Base-by-base conservation (phyloP, 2,329 filamentous ascomycete genomes). In the Calonectria naviculata region DNA sequence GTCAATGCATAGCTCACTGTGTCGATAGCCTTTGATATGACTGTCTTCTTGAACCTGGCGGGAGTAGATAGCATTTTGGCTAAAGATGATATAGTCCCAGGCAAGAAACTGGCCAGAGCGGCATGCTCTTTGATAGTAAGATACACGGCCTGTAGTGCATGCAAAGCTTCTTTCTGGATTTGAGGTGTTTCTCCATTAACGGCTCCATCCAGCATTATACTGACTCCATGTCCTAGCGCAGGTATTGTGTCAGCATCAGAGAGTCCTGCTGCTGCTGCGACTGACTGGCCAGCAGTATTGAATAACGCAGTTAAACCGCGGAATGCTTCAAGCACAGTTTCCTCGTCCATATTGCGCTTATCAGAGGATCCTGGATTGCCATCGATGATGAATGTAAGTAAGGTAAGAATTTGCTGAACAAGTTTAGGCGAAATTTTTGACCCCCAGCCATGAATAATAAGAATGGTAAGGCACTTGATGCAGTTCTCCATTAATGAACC, bases 41-140 rank as follows among this genome's bases (percentile, higher is more conserved):
- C 89, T 46, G 88, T 81, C 1, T 81, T 82, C 75, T 88, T 90
- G 52, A 86, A 84, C 13, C 89, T 87, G 46, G 89, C 90, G 0
- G 92, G 93, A 0, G 91, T 91, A 5, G 93, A 92, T 62, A 97
- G 84, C 0, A 95, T 85, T 78, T 93, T 95, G 2, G 93, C 92
- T 28, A 99, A 85, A 1, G 92, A 91, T 4, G 97, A 98, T 0
- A 98, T 90, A 0, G 94, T 94, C 12, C 95, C 95, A 0, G 97
- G 97, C 47, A 98, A 87, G 78, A 99, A 97, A 72, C 90, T 95
- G 12, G 95, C 94, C 67, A 97, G 85, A 3, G 94, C 91, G n/a
- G 93, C 89, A 56, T 89, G 89, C 77, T 97, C 93, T 64, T 89
- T 91, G 49, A 98, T 87, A 26, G 91, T 89, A 8, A 81, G 78